phyloP scores from a whole-genome alignment of 345 rosid genomes.

The Jatropha curcas region DNA sequence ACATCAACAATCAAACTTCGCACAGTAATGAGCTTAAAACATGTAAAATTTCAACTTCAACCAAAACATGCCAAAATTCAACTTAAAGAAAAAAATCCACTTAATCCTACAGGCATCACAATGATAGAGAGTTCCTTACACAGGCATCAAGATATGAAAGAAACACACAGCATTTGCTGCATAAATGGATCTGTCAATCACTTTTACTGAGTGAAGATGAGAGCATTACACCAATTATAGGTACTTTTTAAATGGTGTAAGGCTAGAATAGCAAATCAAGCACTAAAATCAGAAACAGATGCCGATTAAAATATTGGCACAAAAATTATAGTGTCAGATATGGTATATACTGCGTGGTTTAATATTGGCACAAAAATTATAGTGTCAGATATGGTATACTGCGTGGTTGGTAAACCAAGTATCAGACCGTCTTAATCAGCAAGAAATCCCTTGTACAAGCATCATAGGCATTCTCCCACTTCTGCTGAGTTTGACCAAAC shows the following conservation, averaged over 20 bases:
- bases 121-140: no score
- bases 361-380: not conserved
- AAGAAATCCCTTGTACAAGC: not conserved
- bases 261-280: not conserved
- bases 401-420: not conserved
- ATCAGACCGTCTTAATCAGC: not conserved
- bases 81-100: no score
- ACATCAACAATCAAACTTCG: not conserved
- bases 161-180: no score
- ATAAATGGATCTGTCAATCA: not conserved
- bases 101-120: no score
- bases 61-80: no score
- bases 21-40: no score
- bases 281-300: not conserved
- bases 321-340: no score
- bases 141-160: not conserved
- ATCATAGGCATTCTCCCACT: not conserved
- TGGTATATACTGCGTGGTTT: no score
- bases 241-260: not conserved
- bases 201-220: not conserved
- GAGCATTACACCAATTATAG: not conserved
- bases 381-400: no score
- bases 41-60: no score
- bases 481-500: no score
- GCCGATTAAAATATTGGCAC: not conserved